Evolutionary conservation across 495 filamentous ascomycete species (phyloP).

Genomic region (Daldinia decipiens): DNA sequence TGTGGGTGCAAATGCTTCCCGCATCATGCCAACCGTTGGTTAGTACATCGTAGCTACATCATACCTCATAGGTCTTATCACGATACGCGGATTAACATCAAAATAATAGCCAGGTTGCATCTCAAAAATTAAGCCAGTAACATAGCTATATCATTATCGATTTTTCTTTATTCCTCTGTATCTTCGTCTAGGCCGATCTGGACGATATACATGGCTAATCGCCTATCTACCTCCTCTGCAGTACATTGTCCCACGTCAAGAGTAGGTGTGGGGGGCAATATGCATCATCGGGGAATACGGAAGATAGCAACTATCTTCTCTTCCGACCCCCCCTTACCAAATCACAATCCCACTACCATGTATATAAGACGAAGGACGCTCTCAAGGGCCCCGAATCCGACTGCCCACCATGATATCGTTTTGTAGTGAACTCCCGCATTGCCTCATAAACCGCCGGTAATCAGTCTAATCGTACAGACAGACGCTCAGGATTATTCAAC

Average conservation of each 20-base stretch:
- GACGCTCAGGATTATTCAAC: slow-evolving; percentile 76
- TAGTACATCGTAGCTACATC: neutral
- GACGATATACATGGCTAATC: slow-evolving; percentile 28
- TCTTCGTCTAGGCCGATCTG: slow-evolving; percentile 26
- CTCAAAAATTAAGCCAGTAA: neutral
- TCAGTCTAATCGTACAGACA: slow-evolving; percentile 28
- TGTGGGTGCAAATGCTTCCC: neutral
- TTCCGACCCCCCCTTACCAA: slow-evolving; percentile 13
- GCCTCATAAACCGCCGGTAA: slow-evolving; percentile 30
- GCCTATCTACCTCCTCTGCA: slow-evolving; percentile 30
- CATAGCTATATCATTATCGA: slow-evolving; percentile 11
- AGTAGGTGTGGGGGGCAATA: slow-evolving; percentile 28
- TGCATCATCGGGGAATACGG: slow-evolving; percentile 22
- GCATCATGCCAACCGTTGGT: neutral
- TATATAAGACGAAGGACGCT: slow-evolving; percentile 36
- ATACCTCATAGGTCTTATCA: neutral
- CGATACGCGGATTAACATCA: neutral
- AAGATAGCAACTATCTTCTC: slow-evolving; percentile 23
- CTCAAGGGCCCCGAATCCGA: slow-evolving; percentile 38
- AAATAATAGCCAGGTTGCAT: neutral
- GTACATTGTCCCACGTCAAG: slow-evolving; percentile 21
- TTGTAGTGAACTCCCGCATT: slow-evolving; percentile 41
- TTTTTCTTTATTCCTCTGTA: slow-evolving; percentile 32
- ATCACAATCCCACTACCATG: slow-evolving; percentile 36
- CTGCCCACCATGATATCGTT: slow-evolving; percentile 42